Percentiles rank a stretch among this genome's conserved stretches.
Evolutionary conservation across 2,329 filamentous ascomycete species (phyloP).

Genomic region (Pezicula radicicola): DNA sequence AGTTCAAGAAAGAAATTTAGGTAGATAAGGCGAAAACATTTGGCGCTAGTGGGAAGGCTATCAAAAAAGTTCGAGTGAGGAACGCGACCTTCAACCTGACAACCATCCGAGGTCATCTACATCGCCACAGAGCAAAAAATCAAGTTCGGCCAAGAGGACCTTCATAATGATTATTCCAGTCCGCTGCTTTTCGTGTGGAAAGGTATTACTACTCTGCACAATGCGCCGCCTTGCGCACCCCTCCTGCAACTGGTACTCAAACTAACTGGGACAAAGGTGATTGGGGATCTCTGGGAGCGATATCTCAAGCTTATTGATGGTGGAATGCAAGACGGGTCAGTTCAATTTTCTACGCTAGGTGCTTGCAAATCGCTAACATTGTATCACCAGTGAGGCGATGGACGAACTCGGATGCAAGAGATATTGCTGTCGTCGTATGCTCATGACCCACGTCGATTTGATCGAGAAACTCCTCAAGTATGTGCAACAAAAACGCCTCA

Average conservation of each 20-base stretch:
- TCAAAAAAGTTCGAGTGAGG: background rate
- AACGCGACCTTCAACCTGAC: background rate
- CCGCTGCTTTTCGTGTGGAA: constrained; percentile 98
- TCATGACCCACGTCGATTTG: constrained; percentile 98
- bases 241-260: constrained; percentile 7
- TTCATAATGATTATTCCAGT: constrained; percentile 95
- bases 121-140: constrained; percentile 1
- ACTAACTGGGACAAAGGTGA: constrained; percentile 60
- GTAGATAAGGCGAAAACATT: constrained; percentile 11
- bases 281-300: constrained; percentile 94
- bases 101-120: background rate
- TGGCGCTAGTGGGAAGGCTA: constrained; percentile 6
- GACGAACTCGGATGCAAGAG: constrained; percentile 89
- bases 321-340: constrained; percentile 70
- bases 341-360: constrained; percentile 14
- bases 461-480: constrained; percentile 98
- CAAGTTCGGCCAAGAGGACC: background rate
- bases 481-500: constrained; percentile 7
- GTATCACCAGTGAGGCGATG: constrained; percentile 76
- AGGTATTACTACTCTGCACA: constrained; percentile 58
- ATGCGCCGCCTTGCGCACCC: constrained; percentile 1
- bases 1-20: background rate
- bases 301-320: constrained; percentile 88
- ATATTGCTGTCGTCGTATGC: constrained; percentile 98
- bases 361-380: constrained; percentile 9